Conservation (phyloP, 2,329 filamentous ascomycete genomes). For the Scorias spongiosa region DNA sequence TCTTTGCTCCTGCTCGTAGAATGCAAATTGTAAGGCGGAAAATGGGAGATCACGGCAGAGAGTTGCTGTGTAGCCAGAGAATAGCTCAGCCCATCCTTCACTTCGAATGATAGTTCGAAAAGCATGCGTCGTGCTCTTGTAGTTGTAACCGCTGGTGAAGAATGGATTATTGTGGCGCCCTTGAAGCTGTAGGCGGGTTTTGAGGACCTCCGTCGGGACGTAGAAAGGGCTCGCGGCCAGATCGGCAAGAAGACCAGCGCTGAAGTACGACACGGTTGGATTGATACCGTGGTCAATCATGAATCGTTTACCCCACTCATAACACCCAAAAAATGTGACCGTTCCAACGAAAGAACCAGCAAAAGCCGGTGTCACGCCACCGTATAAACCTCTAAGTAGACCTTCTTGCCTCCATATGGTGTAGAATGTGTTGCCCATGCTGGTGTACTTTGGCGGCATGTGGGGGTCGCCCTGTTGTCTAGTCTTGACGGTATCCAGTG, state of each 20-base stretch:
- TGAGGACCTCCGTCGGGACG: slow-evolving; percentile 92
- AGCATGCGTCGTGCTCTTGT: slow-evolving; percentile 71
- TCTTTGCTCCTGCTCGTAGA: slow-evolving; percentile 86
- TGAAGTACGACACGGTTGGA: slow-evolving; percentile 71
- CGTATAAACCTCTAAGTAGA: slow-evolving; percentile 69
- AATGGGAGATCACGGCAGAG: slow-evolving; percentile 90
- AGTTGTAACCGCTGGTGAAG: slow-evolving; percentile 93
- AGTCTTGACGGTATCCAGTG: slow-evolving; percentile 95
- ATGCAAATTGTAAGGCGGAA: slow-evolving; percentile 91
- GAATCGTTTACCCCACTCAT: slow-evolving; percentile 84
- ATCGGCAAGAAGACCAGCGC: slow-evolving; percentile 82
- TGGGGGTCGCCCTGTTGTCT: slow-evolving; percentile 92
- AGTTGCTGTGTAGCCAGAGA: slow-evolving; percentile 94
- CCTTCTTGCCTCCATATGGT: slow-evolving; percentile 92
- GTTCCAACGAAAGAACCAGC: slow-evolving; percentile 88
- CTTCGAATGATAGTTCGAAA: slow-evolving; percentile 66
- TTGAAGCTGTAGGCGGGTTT: slow-evolving; percentile 91
- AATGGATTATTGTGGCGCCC: slow-evolving; percentile 89
- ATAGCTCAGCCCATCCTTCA: slow-evolving; percentile 75
- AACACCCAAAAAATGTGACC: slow-evolving; percentile 87
- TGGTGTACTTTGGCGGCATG: slow-evolving; percentile 82
- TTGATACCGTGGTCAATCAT: slow-evolving; percentile 75
- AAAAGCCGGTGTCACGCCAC: slow-evolving; percentile 83
- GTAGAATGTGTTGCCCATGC: slow-evolving; percentile 76
- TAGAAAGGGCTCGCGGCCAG: slow-evolving; percentile 85